Evolutionary conservation across 768 basidiomycete genomes (phyloP), one percentile per base, ranked within the genome.

Genomic region (Rhizopogon roseolus): DNA sequence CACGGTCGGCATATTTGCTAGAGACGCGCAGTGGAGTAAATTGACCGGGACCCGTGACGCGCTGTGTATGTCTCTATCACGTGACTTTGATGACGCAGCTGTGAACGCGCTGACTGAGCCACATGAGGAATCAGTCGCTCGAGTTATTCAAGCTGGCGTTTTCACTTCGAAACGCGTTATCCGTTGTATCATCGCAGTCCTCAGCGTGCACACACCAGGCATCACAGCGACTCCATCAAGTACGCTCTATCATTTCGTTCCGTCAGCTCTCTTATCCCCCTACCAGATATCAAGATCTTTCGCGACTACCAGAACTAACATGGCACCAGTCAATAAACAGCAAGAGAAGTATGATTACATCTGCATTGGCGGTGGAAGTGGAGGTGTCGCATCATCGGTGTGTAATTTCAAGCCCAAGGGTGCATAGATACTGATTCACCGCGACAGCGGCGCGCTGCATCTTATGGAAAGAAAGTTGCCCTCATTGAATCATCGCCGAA

Each of bases 391-490:
- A 9, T 85, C 87, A 52, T 88, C 92, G 56, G 93, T 92, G 64
- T 64, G 88, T 72, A 5, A 38, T n/a, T 42, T 53, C 14, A 46
- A 3, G 44, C 8, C 22, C 32, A 45, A 78, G 75, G 27, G 57
- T 75, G n/a, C 22, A 37, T 48, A 34, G 25, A 49, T 36, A 11
- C 28, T 52, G 13, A 39, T 25, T 11, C 1, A 37, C 42, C 52
- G 36, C 25, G n/a, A 29, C 61, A 97, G 93, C 82, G 97, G 56
- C 85, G 97, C 53, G 97, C 96, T 13, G 91, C 91, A 16, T 77
- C 79, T 16, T 94, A 98, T 69, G 95, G 95, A 39, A 91, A 89
- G 69, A 96, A 94, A 70, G 92, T 93, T 50, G 96, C 94, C 11
- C 72, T 98, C 27, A 81, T 98, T 14, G 97, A 99, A 66, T 77